Evolutionary conservation across 1,139 yeast species (phyloP), one percentile per base, ranked within the genome.

Genomic region (Debaryomyces subglobosus): DNA sequence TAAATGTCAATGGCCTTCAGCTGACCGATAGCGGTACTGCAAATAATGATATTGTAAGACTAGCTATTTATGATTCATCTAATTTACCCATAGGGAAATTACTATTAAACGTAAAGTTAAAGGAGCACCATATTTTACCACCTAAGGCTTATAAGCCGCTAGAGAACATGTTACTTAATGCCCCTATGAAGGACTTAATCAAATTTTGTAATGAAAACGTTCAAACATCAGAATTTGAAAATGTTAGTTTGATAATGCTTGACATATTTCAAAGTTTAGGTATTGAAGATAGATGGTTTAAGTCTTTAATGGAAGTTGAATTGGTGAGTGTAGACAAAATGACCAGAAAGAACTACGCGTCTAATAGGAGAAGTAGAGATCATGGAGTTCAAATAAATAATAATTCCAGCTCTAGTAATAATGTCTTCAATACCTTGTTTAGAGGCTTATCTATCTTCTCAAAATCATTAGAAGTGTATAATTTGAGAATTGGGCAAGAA

Each of bases 361-460:
- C 57, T 7, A 61, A 58, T 37, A 61, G 61, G 47, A 53, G 64
- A 33, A 60, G 57, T 47, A 59, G 62, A 43, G 61, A 54, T 8
- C 47, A 48, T 30, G 41, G 47, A 13, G 44, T 32, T 4, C 35
- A 46, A 8, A 16, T 45, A 15, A 32, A 32, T 32, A 32, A 32
- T 15, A 36, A 53, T 15, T 49, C 60, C 24, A 54, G 61, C 8
- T 67, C 70, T 2, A 60, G 64, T 43, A 76, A 69, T 48, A 78
- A 82, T 58, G 79, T 82, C 1, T 82, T 82, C 63, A 88, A 88
- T 57, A 84, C 96, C 0, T 65, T 94, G 18, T 92, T 94, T 61
- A 74, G 98, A 56, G 97, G 97, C 0, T 87, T 89, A 48, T 85
- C 96, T 1, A 75, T 91, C 8, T 76, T 92, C 53, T 85, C 96